Evolutionary conservation across 192 early-diverging fungal genomes (phyloP).

Genomic region (Coemansia sp.): DNA sequence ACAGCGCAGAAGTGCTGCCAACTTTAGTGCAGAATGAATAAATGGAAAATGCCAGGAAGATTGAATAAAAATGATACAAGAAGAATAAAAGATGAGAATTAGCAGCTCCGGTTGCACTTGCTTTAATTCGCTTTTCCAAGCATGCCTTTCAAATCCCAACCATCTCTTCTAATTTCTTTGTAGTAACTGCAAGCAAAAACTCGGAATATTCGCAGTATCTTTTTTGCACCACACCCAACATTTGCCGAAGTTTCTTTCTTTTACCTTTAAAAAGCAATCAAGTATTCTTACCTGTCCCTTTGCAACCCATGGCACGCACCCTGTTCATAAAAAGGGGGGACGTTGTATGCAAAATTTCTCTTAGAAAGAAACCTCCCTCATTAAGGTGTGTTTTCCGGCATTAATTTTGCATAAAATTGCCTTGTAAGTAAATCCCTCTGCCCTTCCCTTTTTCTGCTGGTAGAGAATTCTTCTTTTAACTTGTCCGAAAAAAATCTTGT

Average conservation of each 20-base stretch:
- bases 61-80: not conserved
- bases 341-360: not conserved
- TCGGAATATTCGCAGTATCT: not conserved
- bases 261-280: not conserved
- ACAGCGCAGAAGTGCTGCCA: not conserved
- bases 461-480: too few relatives aligned
- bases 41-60: not conserved
- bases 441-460: too few relatives aligned
- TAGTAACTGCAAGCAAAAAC: not conserved
- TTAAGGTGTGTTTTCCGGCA: not conserved
- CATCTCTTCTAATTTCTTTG: not conserved
- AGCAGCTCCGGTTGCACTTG: not conserved
- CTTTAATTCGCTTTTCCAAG: not conserved
- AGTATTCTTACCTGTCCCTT: not conserved
- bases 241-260: not conserved
- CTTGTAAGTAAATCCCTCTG: too few relatives aligned
- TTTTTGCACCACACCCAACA: not conserved
- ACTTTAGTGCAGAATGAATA: not conserved
- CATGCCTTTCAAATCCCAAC: not conserved
- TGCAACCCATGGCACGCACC: not conserved
- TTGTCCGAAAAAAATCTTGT: not conserved
- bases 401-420: not conserved
- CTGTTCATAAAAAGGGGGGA: not conserved
- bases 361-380: not conserved
- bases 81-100: not conserved